Evolutionary conservation across 2,329 filamentous ascomycete species (phyloP).

Genomic region (Aureobasidium sp.): DNA sequence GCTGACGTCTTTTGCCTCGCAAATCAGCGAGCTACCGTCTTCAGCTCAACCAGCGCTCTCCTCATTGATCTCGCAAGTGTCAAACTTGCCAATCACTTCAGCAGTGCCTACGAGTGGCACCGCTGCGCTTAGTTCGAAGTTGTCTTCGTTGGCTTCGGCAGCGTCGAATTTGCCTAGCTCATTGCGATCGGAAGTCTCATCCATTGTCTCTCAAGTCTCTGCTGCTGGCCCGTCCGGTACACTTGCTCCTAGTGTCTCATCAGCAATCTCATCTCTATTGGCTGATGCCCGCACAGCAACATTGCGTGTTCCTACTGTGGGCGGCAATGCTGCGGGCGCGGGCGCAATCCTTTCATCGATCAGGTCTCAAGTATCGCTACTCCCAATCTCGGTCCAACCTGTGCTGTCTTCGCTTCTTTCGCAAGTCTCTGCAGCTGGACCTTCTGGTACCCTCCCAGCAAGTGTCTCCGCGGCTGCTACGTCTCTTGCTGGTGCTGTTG

Average conservation of each 20-base stretch:
- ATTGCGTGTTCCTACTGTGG: not conserved
- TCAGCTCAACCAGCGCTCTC: not conserved
- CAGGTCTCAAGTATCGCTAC: not conserved
- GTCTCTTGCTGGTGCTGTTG: not conserved
- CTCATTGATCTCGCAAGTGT: not conserved
- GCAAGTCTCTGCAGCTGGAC: not conserved
- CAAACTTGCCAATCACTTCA: not conserved
- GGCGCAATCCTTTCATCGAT: not conserved
- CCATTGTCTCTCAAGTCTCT: not conserved
- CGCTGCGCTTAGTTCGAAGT: not conserved
- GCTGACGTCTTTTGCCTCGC: not conserved
- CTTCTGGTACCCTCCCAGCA: not conserved
- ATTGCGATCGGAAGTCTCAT: not conserved
- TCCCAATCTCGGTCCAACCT: not conserved
- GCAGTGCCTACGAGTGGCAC: not conserved
- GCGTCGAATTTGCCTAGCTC: not conserved
- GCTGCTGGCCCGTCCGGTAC: not conserved
- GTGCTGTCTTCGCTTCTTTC: not conserved
- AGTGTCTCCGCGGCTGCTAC: not conserved
- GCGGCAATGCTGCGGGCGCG: not conserved
- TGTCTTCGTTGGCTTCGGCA: not conserved
- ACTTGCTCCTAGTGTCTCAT: not conserved
- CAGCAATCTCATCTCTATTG: not conserved
- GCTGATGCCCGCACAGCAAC: not conserved
- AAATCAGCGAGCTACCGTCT: not conserved